phyloP scores from a whole-genome alignment of 257 asterid genomes.

The Salvia hispanica region DNA sequence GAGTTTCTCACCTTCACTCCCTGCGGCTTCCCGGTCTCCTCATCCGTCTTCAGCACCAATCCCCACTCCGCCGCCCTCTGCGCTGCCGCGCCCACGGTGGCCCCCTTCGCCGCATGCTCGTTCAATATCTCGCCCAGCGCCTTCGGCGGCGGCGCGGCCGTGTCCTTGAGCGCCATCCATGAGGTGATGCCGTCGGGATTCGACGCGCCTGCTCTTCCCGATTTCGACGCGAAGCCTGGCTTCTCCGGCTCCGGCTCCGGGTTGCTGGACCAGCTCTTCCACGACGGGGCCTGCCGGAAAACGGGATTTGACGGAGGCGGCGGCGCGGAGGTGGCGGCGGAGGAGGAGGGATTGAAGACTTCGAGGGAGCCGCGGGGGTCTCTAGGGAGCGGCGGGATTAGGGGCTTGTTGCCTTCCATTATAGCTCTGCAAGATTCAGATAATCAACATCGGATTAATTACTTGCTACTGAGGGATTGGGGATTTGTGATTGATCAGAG shows the following conservation, averaged over 20 bases:
- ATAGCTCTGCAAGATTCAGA: conserved; percentile 31
- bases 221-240: conserved; percentile 25
- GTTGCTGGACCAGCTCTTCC: conserved; percentile 50
- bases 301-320: conserved; percentile 33
- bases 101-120: conserved; percentile 23
- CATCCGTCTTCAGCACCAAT: conserved; percentile 70
- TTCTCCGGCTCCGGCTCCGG: conserved; percentile 38
- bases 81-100: conserved; percentile 58
- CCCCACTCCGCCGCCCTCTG: conserved; percentile 99
- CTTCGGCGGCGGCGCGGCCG: conserved; percentile 23
- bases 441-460: not conserved
- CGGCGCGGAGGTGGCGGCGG: conserved; percentile 29
- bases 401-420: conserved; percentile 54
- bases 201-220: conserved; percentile 12
- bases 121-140: conserved; percentile 38
- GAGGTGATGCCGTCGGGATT: conserved; percentile 54
- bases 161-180: conserved; percentile 91
- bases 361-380: conserved; percentile 85
- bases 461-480: not conserved
- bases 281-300: conserved; percentile 51
- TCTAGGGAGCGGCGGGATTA: conserved; percentile 60
- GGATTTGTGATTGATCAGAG: not conserved
- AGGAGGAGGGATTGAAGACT: conserved; percentile 68
- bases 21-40: conserved; percentile 76
- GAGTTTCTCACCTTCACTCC: conserved; percentile 92